These are phyloP conservation scores for Camelina hispida DNA, from an alignment of 345 rosid species.

Conservation along the genomic window DNA sequence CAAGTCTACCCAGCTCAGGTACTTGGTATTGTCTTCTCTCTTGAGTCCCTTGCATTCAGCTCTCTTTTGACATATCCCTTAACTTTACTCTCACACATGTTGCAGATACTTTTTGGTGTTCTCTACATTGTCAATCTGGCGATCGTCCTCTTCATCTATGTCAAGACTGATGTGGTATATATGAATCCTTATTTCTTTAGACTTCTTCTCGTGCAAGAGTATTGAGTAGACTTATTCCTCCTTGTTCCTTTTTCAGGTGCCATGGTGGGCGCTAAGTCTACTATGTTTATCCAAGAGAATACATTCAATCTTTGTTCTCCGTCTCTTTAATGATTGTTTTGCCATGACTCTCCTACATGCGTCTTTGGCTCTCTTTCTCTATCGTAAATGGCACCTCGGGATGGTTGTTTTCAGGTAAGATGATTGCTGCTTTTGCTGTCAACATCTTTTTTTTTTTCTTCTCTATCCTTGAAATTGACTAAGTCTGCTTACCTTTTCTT, in stretches of 20 bases:
- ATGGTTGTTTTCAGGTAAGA: constrained; percentile 79
- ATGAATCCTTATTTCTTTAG: not conserved
- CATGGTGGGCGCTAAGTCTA: constrained; percentile 89
- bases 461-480: constrained; percentile 24
- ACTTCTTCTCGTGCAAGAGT: not conserved
- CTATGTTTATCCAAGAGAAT: constrained; percentile 88
- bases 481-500: constrained; percentile 24
- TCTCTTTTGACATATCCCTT: not conserved
- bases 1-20: constrained; percentile 86
- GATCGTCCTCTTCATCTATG: constrained; percentile 69
- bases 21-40: not conserved
- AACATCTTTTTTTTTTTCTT: not conserved
- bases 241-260: constrained; percentile 60
- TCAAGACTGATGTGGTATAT: constrained; percentile 79
- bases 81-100: constrained; percentile 20
- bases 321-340: constrained; percentile 91
- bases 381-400: constrained; percentile 79
- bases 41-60: not conserved
- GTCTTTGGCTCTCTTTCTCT: constrained; percentile 66
- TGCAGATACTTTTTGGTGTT: constrained; percentile 84
- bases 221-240: not conserved
- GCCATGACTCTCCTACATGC: constrained; percentile 91
- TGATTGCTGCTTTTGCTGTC: constrained; percentile 17
- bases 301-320: constrained; percentile 93
- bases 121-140: constrained; percentile 76